phyloP scores from a whole-genome alignment of 1,139 yeast species.

The Spathaspora sp. region DNA sequence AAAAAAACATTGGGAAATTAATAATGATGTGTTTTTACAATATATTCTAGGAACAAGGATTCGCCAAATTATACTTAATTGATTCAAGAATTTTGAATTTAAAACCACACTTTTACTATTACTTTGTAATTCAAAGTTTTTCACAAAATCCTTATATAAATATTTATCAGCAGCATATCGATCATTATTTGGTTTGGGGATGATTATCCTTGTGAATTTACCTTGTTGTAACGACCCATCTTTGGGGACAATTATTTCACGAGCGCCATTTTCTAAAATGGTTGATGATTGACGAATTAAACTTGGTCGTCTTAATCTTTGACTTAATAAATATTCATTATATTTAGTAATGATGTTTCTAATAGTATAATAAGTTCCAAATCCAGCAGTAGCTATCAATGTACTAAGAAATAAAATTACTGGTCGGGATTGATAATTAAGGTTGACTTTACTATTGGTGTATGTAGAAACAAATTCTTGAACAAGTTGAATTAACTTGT shows the following conservation, averaged over 20 bases:
- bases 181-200: slow-evolving; percentile 59
- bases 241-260: slow-evolving; percentile 56
- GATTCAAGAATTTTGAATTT: slow-evolving; percentile 70
- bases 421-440: slow-evolving; percentile 47
- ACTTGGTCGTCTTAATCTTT: slow-evolving; percentile 33
- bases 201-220: slow-evolving; percentile 47
- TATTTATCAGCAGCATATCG: slow-evolving; percentile 70
- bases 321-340: slow-evolving; percentile 30
- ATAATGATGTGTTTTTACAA: slow-evolving; percentile 65
- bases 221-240: slow-evolving; percentile 18
- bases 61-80: slow-evolving; percentile 74
- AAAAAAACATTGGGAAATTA: slow-evolving; percentile 72
- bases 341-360: slow-evolving; percentile 31
- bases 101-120: slow-evolving; percentile 30
- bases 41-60: slow-evolving; percentile 75
- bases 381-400: slow-evolving; percentile 42
- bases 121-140: slow-evolving; percentile 38
- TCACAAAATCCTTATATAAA: slow-evolving; percentile 52
- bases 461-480: slow-evolving; percentile 40
- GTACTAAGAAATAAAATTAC: slow-evolving; percentile 46
- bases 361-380: slow-evolving; percentile 38
- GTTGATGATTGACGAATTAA: slow-evolving; percentile 46
- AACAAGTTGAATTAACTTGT: slow-evolving; percentile 33
- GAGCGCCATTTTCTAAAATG: slow-evolving; percentile 50
- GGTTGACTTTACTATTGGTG: slow-evolving; percentile 37